phyloP scores from a whole-genome alignment of 176 grass and related monocot genomes.

The Oryza coarctata region DNA sequence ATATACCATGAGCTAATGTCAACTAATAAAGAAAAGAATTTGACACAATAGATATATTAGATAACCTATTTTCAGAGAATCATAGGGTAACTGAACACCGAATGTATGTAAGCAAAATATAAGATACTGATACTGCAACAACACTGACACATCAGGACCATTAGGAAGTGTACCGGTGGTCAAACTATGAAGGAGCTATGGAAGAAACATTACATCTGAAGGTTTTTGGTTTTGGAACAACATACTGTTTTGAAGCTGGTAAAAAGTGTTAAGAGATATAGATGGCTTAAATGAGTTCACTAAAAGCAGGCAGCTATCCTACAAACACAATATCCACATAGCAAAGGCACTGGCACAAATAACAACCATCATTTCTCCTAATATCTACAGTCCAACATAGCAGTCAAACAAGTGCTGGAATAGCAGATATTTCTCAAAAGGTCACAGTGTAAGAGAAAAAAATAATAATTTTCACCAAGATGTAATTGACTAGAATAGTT shows the following conservation, averaged over 20 bases:
- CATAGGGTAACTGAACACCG: conserved; percentile 6
- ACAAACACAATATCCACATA: not conserved
- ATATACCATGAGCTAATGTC: conserved; percentile 4
- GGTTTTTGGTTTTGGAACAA: conserved; percentile 21
- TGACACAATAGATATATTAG: not conserved
- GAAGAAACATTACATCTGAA: not conserved
- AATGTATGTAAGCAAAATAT: not conserved
- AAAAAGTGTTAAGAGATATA: not conserved
- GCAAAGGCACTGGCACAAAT: not conserved
- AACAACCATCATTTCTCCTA: not conserved
- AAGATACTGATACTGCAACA: not conserved
- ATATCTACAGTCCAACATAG: not conserved
- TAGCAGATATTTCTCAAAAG: not conserved
- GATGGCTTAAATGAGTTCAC: not conserved
- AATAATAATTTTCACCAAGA: not conserved
- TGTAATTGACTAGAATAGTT: conserved; percentile 1
- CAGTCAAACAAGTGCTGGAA: not conserved
- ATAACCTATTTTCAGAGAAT: not conserved
- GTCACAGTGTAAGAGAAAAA: conserved; percentile 9
- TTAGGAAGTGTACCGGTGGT: conserved; percentile 6
- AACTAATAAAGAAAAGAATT: not conserved
- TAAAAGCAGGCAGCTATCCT: not conserved
- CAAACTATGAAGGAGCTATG: not conserved
- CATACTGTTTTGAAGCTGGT: not conserved
- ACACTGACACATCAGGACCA: not conserved